Evolutionary conservation across 2,329 filamentous ascomycete genomes (phyloP), one percentile per base, ranked within the genome.

Genomic region (Verticillium zaregamsianum): DNA sequence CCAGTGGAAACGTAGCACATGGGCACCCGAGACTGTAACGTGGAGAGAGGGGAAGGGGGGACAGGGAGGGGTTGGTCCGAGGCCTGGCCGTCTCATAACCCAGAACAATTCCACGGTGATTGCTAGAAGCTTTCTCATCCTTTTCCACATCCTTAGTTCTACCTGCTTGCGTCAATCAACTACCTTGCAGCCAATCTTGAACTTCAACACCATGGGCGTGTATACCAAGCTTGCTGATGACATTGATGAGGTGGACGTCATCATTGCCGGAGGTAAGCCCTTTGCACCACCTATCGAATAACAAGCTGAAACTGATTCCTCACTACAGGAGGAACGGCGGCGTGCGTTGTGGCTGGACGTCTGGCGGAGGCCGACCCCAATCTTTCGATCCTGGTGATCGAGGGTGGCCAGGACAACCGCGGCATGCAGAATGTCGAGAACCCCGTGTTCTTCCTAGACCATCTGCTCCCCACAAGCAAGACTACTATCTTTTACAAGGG

Each of bases 381-480:
- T 20, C 72, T 84, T 2, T 78, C 76, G 14, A 78, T 85, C 52
- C 72, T 85, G 12, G 72, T 86, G 6, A 78, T 86, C 54, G 84
- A 86, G 65, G 74, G 76, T 39, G 84, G 84, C 2, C 75, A 74
- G n/a, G 82, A 85, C 68, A 85, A 82, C 66, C 79, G 80, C 64
- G 74, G 82, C 64, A 74, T 80, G 55, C 78, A 79, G 1, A 76
- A 75, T 15, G 73, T 86, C 28, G 72, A 79, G 14, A 76, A 83
- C 60, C 83, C 84, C 1, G 82, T 77, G 1, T 72, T 83, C n/a
- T 86, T 77, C 64, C 71, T 82, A 25, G 72, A 73, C 54, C 63
- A 89, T 91, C 73, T 92, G 88, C 75, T 90, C 88, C 32, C 79
- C 77, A 91, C 90, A 87, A 81, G 91, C 68, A 92, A 80, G 81